Evolutionary conservation across 1,284 basidiomycete genomes (phyloP), one percentile per base, ranked within the genome.

Genomic region (Marasmius tenuissimus): DNA sequence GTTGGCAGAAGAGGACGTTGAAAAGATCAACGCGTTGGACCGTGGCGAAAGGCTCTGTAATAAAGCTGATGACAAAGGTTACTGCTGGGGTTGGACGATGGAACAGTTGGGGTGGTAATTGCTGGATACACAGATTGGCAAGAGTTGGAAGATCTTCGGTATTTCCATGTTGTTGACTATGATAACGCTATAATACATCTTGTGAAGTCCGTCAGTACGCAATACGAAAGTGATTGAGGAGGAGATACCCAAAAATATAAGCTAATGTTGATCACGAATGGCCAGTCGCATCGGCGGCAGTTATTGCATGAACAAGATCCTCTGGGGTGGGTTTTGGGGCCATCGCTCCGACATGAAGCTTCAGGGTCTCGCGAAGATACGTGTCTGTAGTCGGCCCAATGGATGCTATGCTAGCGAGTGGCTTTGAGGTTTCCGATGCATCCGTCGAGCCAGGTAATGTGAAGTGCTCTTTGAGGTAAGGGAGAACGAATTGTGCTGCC

Each of bases 361-460:
- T 63, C 7, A 86, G 69, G 48, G 77, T 74, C 18, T 84, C 77
- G 5, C 66, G 72, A 22, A 92, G 72, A 70, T 79, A 86, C 1
- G 75, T 68, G 0, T 81, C 73, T 0, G 89, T 92, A 16, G 88
- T 89, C 0, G 85, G 84, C 0, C 91, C 91, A 61, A 93, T 92
- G 2, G 83, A 81, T 12, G 86, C 89, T 18, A 87, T 70, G 55
- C 62, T 63, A 37, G 68, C 47, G 68, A 40, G 33, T 50, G 50
- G 61, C 38, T 34, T 40, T 47, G 65, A n/a, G 11, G 48, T 35
- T 14, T 45, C 53, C n/a, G 51, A 54, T 3, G 33, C 16, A 33
- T 22, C 16, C 16, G 52, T n/a, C 35, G 35, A 4, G 61, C 35
- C 16, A 35, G 67, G 67, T 27, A 80, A 59, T 2, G 65, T 59